Conservation (phyloP, 1,139 yeast species). For the Maudiozyma humilis region DNA sequence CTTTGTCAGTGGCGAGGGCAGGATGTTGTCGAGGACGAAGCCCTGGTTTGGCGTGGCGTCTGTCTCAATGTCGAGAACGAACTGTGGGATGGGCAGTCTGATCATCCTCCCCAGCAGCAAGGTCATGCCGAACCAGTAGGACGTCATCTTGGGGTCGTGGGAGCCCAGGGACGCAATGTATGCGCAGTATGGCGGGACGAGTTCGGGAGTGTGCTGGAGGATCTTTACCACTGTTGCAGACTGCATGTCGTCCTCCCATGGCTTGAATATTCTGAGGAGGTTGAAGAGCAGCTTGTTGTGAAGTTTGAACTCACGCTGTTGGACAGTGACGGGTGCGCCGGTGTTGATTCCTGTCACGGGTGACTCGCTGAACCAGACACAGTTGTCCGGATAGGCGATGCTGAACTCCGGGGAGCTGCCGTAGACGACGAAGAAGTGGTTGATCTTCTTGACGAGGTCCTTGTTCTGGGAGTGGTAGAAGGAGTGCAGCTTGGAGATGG, state of each 20-base stretch:
- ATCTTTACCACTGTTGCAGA: conserved; percentile 47
- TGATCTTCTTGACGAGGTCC: conserved; percentile 34
- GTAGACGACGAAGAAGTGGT: conserved; percentile 43
- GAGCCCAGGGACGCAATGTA: conserved; percentile 50
- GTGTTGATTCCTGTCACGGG: conserved; percentile 16
- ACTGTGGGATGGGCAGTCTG: conserved; percentile 44
- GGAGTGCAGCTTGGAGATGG: conserved; percentile 49
- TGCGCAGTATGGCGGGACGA: conserved; percentile 63
- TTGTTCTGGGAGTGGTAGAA: conserved; percentile 40
- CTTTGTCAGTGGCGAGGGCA: conserved; percentile 62
- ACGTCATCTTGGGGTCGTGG: conserved; percentile 64
- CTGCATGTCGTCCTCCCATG: conserved; percentile 70
- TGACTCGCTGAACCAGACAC: conserved; percentile 42
- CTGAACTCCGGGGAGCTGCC: conserved; percentile 51
- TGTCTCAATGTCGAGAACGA: conserved; percentile 24
- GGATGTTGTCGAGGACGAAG: conserved; percentile 45
- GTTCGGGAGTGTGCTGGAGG: conserved; percentile 52
- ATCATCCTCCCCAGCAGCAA: conserved; percentile 53
- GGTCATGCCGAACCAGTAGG: conserved; percentile 77
- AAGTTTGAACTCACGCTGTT: conserved; percentile 45
- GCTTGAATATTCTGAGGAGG: conserved; percentile 58
- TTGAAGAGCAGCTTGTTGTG: conserved; percentile 62
- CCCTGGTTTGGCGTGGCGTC: conserved; percentile 26
- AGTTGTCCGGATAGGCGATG: conserved; percentile 52
- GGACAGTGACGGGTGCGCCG: conserved; percentile 31